These are phyloP conservation scores for Zygosaccharomyces lentus DNA, from an alignment of 805 yeast species.

Conservation along the genomic window DNA sequence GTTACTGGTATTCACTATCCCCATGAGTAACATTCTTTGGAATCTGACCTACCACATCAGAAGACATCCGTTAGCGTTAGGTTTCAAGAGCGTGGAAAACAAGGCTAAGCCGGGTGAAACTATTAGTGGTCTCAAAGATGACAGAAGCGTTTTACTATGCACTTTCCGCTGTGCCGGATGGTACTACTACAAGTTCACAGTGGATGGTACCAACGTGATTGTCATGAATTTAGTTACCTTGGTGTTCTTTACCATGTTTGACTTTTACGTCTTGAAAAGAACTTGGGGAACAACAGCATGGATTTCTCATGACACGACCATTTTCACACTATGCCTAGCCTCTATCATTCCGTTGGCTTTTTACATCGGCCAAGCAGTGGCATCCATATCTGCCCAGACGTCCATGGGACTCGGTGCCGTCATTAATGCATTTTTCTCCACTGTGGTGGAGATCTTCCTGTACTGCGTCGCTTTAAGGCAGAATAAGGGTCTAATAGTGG, in stretches of 20 bases:
- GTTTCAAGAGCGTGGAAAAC: slow-evolving; percentile 56
- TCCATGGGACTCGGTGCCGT: slow-evolving; percentile 99
- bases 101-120: slow-evolving; percentile 18
- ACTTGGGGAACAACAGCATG: slow-evolving; percentile 32
- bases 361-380: slow-evolving; percentile 98
- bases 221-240: slow-evolving; percentile 77
- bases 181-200: slow-evolving; percentile 93
- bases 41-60: slow-evolving; percentile 73
- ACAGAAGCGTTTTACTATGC: slow-evolving; percentile 67
- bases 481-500: slow-evolving; percentile 82
- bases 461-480: slow-evolving; percentile 89
- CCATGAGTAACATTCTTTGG: slow-evolving; percentile 78
- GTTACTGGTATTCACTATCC: slow-evolving; percentile 84
- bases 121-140: slow-evolving; percentile 23
- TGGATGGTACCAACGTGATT: slow-evolving; percentile 92
- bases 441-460: slow-evolving; percentile 86
- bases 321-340: slow-evolving; percentile 71
- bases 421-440: slow-evolving; percentile 94
- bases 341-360: slow-evolving; percentile 93
- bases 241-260: slow-evolving; percentile 78
- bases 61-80: slow-evolving; percentile 86
- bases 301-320: slow-evolving; percentile 54
- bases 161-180: slow-evolving; percentile 89
- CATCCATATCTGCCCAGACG: slow-evolving; percentile 95
- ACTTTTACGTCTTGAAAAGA: slow-evolving; percentile 61